Evolutionary conservation across 1,139 yeast species (phyloP).

Genomic region (Trichomonascaceae sp.): DNA sequence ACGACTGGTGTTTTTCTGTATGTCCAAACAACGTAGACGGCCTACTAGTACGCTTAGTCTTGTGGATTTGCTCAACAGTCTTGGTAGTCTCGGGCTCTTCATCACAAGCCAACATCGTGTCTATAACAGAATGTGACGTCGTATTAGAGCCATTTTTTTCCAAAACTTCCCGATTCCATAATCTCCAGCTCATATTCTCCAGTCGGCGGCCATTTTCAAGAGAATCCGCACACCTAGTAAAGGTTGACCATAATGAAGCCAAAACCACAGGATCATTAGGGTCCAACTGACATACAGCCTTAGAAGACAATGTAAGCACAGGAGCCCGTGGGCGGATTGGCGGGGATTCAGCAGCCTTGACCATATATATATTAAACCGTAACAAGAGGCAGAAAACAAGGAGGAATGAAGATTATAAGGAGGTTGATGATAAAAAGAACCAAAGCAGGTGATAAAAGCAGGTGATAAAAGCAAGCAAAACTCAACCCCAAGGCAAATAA

Average conservation of each 20-base stretch:
- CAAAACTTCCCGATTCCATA: constrained; percentile 45
- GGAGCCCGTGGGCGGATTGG: constrained; percentile 12
- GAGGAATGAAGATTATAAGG: neutral
- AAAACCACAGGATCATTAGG: constrained; percentile 38
- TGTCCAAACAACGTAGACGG: neutral
- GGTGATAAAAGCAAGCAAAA: neutral
- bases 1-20: neutral
- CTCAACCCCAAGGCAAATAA: neutral
- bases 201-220: constrained; percentile 49
- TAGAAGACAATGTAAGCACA: constrained; percentile 27
- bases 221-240: constrained; percentile 47
- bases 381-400: neutral
- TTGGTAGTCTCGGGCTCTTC: neutral
- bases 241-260: constrained; percentile 45
- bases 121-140: neutral
- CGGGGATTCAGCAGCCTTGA: neutral
- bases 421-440: neutral
- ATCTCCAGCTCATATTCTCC: constrained; percentile 55
- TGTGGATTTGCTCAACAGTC: neutral
- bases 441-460: neutral
- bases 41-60: neutral
- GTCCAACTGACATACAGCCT: constrained; percentile 31
- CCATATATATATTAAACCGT: neutral
- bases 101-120: neutral
- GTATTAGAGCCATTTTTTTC: neutral